Conservation (phyloP, 768 basidiomycete species). For the Xanthoconium purpureum region DNA sequence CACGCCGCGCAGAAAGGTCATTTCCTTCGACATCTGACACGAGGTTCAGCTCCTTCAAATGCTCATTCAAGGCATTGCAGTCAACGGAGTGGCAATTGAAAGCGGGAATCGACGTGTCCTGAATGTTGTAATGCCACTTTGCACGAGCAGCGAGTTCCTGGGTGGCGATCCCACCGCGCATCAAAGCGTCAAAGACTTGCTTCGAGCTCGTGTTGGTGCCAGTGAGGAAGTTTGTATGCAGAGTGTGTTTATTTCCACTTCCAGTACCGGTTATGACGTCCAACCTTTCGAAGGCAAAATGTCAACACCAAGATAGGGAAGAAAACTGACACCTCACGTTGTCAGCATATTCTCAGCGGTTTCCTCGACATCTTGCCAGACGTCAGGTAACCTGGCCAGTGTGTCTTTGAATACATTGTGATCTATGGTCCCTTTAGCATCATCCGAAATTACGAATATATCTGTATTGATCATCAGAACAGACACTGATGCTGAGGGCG, state of each 20-base stretch:
- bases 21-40: constrained; percentile 36
- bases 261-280: constrained; percentile 60
- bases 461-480: constrained; percentile 32
- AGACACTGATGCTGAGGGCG: background rate
- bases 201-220: constrained; percentile 49
- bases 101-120: constrained; percentile 42
- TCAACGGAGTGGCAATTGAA: constrained; percentile 38
- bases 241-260: constrained; percentile 40
- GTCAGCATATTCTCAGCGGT: constrained; percentile 57
- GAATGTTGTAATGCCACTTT: constrained; percentile 54
- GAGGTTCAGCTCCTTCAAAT: constrained; percentile 45
- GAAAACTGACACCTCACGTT: constrained; percentile 39
- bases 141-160: constrained; percentile 39
- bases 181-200: constrained; percentile 51
- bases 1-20: constrained; percentile 40
- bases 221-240: constrained; percentile 58
- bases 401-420: constrained; percentile 43
- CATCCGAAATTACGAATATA: constrained; percentile 35
- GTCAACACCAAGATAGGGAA: background rate
- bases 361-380: constrained; percentile 52
- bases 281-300: constrained; percentile 39
- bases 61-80: constrained; percentile 34
- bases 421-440: constrained; percentile 33
- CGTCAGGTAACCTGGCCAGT: constrained; percentile 51
- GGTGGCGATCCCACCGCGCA: constrained; percentile 44